These are phyloP conservation scores for Pleurotus platypus DNA, from an alignment of 768 basidiomycete genomes.

Conservation along the genomic window DNA sequence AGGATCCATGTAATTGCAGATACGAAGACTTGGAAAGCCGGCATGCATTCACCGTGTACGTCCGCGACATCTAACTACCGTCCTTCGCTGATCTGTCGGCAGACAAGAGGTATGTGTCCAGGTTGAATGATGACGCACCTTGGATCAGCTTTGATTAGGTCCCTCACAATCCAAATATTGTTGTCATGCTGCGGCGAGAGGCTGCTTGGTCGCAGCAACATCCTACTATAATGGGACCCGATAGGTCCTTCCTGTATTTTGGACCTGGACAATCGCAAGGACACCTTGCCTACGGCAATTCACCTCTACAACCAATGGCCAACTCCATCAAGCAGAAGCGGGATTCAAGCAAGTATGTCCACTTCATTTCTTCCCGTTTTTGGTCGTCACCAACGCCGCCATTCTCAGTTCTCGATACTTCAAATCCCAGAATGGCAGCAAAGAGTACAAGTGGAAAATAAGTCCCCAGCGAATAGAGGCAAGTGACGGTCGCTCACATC, in stretches of 20 bases:
- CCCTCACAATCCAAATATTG: conserved; percentile 47
- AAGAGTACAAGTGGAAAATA: conserved; percentile 75
- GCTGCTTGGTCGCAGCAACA: conserved; percentile 64
- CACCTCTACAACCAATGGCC: conserved; percentile 52
- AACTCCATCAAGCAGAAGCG: conserved; percentile 54
- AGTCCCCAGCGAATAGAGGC: conserved; percentile 67
- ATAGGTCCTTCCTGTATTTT: conserved; percentile 71
- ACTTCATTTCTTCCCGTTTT: not conserved
- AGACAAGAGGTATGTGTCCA: conserved; percentile 6
- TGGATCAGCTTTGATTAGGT: not conserved
- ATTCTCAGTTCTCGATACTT: conserved; percentile 67
- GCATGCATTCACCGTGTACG: conserved; percentile 68
- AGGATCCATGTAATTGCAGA: conserved; percentile 54
- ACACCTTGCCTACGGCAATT: conserved; percentile 68
- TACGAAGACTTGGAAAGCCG: conserved; percentile 65
- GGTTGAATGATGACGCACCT: not conserved
- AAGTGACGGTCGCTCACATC: conserved; percentile 13
- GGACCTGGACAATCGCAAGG: conserved; percentile 62
- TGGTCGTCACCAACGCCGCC: not conserved
- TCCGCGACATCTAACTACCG: conserved; percentile 6
- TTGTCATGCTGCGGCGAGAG: conserved; percentile 65
- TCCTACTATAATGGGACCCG: conserved; percentile 76
- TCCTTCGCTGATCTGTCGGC: conserved; percentile 7
- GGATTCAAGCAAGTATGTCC: conserved; percentile 59
- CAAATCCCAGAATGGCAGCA: conserved; percentile 56